Base-by-base conservation (phyloP, 1,139 yeast species). In the Lodderomyces margitis region DNA sequence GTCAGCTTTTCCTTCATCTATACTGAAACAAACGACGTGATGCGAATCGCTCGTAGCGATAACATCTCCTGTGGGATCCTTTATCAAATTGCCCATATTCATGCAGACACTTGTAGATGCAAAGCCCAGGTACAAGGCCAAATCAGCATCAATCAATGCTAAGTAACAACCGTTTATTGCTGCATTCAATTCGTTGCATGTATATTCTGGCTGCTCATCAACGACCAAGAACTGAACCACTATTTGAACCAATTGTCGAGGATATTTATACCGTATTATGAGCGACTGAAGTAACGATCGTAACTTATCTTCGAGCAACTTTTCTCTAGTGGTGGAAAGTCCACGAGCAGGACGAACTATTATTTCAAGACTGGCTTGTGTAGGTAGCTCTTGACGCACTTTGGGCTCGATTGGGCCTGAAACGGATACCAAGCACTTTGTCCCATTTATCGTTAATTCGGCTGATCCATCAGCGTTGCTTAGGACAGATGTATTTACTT, bases 321-420 rank as follows among this genome's bases (percentile, higher is more conserved):
- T 81, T 55, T 92, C 98, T 54, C 96, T 70, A 0, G 96, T 86
- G 17, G 78, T 68, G 3, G 95, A 74, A 2, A 84, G 72, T 1
- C 97, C 97, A 8, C 72, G 65, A 17, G 86, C 78, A 1, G 98
- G 97, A 39, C 91, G 70, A 3, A 91, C 80, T 19, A 81, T 77
- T n/a, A 92, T 75, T 59, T 89, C 97, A 31, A 92, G 62, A 20
- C 88, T 80, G 14, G 92, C 83, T 38, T 75, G 72, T 19, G 86
- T 83, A 6, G 98, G 96, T 33, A 83, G 63, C 59, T 92, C 98
- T 58, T 89, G 96, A 52, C 94, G 76, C 15, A 78, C 64, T 60
- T 84, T 85, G 9, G 91, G 87, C 55, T 91, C 98, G 37, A 91
- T 75, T 0, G 98, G 98, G 0, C 98, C 98, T 1, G 91, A 77